phyloP scores from a whole-genome alignment of 2,329 filamentous ascomycete genomes.

The Fusarium anguioides region DNA sequence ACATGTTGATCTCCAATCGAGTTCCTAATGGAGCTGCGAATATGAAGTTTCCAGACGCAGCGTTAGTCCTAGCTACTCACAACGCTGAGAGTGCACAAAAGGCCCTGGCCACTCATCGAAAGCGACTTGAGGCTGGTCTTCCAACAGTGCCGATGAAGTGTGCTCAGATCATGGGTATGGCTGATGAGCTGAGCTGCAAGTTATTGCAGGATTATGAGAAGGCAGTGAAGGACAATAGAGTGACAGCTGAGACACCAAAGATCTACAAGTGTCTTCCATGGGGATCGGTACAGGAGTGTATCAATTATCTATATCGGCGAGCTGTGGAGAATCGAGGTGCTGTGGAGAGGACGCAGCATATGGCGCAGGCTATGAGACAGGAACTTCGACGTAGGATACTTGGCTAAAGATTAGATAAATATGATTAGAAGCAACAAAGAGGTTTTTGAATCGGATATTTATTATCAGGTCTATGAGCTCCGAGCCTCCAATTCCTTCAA shows the following conservation, averaged over 20 bases:
- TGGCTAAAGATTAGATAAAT: neutral
- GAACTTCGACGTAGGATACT: conserved; percentile 46
- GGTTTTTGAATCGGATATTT: no score
- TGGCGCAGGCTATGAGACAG: conserved; percentile 45
- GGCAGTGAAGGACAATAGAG: conserved; percentile 3
- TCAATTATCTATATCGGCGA: conserved; percentile 53
- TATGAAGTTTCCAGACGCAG: conserved; percentile 55
- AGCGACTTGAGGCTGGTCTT: conserved; percentile 50
- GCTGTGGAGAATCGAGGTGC: conserved; percentile 55
- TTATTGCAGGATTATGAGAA: conserved; percentile 54
- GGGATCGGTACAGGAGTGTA: conserved; percentile 53
- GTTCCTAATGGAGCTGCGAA: conserved; percentile 17
- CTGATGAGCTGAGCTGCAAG: conserved; percentile 64
- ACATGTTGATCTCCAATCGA: conserved; percentile 56
- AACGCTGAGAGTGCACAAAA: conserved; percentile 57
- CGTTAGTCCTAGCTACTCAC: conserved; percentile 65
- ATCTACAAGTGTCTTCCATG: conserved; percentile 55
- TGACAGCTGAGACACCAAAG: conserved; percentile 31
- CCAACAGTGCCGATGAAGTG: conserved; percentile 55
- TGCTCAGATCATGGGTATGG: conserved; percentile 68
- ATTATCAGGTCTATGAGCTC: no score
- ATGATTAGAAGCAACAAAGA: no score
- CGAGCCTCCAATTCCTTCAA: no score
- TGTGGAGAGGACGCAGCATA: conserved; percentile 47
- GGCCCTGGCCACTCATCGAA: conserved; percentile 55